phyloP scores from a whole-genome alignment of 331 rosid species.

The Rosa hybrid region DNA sequence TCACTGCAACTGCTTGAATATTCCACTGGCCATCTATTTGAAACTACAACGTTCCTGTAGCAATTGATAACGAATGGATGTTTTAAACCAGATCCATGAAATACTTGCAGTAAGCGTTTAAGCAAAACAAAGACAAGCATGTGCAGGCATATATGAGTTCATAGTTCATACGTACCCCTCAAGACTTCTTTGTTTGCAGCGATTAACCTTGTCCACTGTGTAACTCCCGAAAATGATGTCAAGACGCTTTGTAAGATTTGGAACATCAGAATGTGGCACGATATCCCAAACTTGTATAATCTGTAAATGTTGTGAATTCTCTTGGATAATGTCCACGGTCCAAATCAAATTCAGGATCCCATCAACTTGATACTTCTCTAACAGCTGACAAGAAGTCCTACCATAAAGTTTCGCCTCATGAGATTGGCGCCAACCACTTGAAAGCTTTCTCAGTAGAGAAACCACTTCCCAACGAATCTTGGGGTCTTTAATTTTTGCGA shows the following conservation, averaged over 20 bases:
- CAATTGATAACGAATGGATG: not conserved
- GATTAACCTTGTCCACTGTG: constrained; percentile 15
- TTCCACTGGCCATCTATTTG: constrained; percentile 1
- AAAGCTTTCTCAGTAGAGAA: constrained; percentile 42
- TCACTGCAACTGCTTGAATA: not conserved
- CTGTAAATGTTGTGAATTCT: constrained; percentile 35
- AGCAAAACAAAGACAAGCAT: not conserved
- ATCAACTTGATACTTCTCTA: constrained; percentile 39
- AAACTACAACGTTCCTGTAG: not conserved
- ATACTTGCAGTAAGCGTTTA: not conserved
- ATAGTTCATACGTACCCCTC: constrained; percentile 36
- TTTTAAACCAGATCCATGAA: not conserved
- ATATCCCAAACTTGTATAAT: constrained; percentile 51
- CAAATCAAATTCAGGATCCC: constrained; percentile 37
- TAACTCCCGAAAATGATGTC: not conserved
- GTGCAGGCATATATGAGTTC: not conserved
- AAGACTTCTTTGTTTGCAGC: constrained; percentile 33
- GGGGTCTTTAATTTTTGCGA: constrained; percentile 28
- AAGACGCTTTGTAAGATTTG: constrained; percentile 22
- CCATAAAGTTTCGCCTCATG: not conserved
- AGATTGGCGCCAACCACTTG: constrained; percentile 48
- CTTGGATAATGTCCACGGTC: constrained; percentile 39
- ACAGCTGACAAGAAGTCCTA: constrained; percentile 24
- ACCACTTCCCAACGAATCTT: constrained; percentile 31
- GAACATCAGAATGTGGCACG: constrained; percentile 31